Conservation (phyloP, 2,329 filamentous ascomycete genomes). For the Pezicula neosporulosa region DNA sequence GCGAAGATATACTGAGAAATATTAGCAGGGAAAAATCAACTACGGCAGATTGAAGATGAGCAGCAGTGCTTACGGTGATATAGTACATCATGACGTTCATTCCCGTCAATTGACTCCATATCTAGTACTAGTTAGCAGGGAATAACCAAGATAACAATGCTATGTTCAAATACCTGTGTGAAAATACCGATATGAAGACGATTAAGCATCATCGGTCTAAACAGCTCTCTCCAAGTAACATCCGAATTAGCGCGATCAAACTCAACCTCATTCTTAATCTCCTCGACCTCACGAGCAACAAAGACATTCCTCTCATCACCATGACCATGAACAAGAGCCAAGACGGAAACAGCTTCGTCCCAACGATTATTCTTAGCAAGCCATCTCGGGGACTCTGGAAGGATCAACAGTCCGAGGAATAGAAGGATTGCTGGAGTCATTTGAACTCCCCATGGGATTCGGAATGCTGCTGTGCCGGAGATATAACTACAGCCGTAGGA, state of each 20-base stretch:
- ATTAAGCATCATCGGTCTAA: constrained; percentile 69
- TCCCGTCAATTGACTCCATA: constrained; percentile 73
- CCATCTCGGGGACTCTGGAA: constrained; percentile 61
- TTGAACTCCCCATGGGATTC: constrained; percentile 62
- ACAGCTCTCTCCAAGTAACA: constrained; percentile 65
- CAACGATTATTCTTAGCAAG: constrained; percentile 57
- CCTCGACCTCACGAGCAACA: constrained; percentile 63
- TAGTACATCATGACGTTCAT: constrained; percentile 75
- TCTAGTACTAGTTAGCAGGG: constrained; percentile 63
- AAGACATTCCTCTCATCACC: constrained; percentile 63
- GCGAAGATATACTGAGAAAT: constrained; percentile 54
- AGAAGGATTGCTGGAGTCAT: constrained; percentile 58
- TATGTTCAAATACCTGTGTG: not conserved
- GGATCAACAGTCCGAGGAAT: constrained; percentile 54
- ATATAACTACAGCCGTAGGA: constrained; percentile 63
- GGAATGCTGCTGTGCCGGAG: constrained; percentile 52
- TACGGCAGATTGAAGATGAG: no score
- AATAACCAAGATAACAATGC: not conserved
- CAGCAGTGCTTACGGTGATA: not conserved
- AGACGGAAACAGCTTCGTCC: constrained; percentile 42
- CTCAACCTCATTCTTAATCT: constrained; percentile 70
- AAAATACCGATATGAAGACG: constrained; percentile 51
- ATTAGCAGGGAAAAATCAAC: no score
- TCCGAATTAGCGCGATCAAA: constrained; percentile 67
- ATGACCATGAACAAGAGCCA: constrained; percentile 52